These are phyloP conservation scores for Aspergillus tubingensis DNA, from an alignment of 2,329 filamentous ascomycete species.

Conservation along the genomic window DNA sequence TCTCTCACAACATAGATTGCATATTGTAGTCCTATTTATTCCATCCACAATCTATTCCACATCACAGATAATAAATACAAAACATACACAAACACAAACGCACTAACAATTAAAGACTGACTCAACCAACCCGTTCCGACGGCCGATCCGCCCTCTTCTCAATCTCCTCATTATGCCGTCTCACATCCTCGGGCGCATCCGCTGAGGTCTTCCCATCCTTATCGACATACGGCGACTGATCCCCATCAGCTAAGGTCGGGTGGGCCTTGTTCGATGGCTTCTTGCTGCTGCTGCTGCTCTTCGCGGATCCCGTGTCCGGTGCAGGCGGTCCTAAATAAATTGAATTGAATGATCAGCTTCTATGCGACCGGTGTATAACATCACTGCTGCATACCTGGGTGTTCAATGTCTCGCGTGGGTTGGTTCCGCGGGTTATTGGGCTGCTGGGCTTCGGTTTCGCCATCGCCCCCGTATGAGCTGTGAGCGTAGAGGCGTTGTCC, in stretches of 20 bases:
- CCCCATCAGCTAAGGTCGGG: conserved; percentile 35
- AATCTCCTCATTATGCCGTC: conserved; percentile 37
- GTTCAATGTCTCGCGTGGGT: conserved; percentile 25
- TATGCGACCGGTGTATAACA: no score
- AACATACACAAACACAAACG: conserved; percentile 10
- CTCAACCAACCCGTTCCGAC: conserved; percentile 31
- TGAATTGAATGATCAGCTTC: not conserved
- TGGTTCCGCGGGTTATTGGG: conserved; percentile 12
- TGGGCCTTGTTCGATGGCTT: conserved; percentile 38
- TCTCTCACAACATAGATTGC: no score
- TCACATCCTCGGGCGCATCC: conserved; percentile 38
- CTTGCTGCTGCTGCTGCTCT: not conserved
- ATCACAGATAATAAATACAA: not conserved
- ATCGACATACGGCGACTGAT: conserved; percentile 34
- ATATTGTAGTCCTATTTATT: not conserved
- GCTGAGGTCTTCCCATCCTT: conserved; percentile 25
- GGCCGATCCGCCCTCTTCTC: conserved; percentile 35
- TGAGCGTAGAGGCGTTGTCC: conserved; percentile 19
- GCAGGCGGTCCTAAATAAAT: conserved; percentile 22
- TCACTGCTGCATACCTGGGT: conserved; percentile 22
- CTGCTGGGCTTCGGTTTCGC: conserved; percentile 13
- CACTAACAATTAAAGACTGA: conserved; percentile 25
- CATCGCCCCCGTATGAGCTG: conserved; percentile 24
- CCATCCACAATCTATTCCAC: not conserved
- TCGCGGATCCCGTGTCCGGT: conserved; percentile 20